Percentiles rank a stretch among this genome's conserved stretches.
phyloP scores from a whole-genome alignment of 768 basidiomycete genomes.

The Coprinellus aureogranulatus region DNA sequence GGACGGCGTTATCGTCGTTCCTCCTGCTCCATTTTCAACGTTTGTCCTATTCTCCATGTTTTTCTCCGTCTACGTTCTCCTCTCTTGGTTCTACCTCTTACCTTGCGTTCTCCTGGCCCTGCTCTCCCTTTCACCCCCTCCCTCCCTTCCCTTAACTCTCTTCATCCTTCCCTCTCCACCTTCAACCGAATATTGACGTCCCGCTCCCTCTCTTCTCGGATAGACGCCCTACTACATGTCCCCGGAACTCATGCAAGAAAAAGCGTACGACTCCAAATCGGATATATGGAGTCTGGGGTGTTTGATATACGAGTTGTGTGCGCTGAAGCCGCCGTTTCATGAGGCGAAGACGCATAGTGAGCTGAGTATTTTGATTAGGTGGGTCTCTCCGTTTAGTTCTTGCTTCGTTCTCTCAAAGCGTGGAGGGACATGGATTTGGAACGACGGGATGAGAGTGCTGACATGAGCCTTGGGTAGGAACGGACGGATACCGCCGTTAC shows the following conservation, averaged over 20 bases:
- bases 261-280: slow-evolving; percentile 94
- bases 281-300: slow-evolving; percentile 99
- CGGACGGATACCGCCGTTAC: slow-evolving; percentile 88
- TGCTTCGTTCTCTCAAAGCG: neutral
- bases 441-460: too few relatives aligned
- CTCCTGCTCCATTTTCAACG: too few relatives aligned
- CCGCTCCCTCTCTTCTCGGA: neutral
- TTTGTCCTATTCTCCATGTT: too few relatives aligned
- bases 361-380: slow-evolving; percentile 80
- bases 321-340: slow-evolving; percentile 89
- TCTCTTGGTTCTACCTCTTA: neutral
- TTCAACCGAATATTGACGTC: neutral
- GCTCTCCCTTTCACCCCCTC: too few relatives aligned
- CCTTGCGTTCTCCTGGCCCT: too few relatives aligned
- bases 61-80: neutral
- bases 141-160: too few relatives aligned
- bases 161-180: too few relatives aligned
- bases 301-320: slow-evolving; percentile 94
- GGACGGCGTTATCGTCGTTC: too few relatives aligned
- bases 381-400: slow-evolving; percentile 13
- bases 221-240: slow-evolving; percentile 86
- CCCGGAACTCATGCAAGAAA: slow-evolving; percentile 96
- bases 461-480: too few relatives aligned
- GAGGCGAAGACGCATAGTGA: slow-evolving; percentile 89
- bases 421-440: too few relatives aligned